Evolutionary conservation across 148 eudicot species (phyloP).

Genomic region (Chenopodium berlandieri): DNA sequence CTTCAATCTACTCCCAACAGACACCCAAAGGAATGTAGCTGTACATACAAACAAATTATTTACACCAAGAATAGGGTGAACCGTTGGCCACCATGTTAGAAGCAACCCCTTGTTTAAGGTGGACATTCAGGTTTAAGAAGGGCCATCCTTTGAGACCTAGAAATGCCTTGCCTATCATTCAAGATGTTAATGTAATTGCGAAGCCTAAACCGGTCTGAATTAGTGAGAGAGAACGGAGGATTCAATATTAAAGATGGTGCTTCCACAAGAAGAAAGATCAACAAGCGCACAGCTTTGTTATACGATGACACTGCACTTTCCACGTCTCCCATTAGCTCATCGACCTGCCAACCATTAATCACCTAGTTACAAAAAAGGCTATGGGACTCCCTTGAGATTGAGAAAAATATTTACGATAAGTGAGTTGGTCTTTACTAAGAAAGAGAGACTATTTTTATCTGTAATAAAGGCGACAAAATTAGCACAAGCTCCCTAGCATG

Average conservation of each 20-base stretch:
- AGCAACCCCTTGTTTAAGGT: constrained; percentile 24
- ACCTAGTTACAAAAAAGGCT: neutral
- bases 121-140: constrained; percentile 53
- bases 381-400: neutral
- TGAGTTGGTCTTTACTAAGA: no score
- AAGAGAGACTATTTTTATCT: no score
- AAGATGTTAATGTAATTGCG: constrained; percentile 64
- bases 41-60: constrained; percentile 58
- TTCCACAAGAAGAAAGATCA: constrained; percentile 69
- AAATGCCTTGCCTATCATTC: constrained; percentile 70
- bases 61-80: constrained; percentile 39
- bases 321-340: constrained; percentile 70
- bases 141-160: constrained; percentile 69
- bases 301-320: constrained; percentile 58
- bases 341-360: constrained; percentile 55
- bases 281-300: constrained; percentile 66
- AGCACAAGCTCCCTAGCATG: no score
- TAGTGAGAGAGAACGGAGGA: constrained; percentile 86
- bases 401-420: no score
- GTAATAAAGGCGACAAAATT: no score
- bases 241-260: constrained; percentile 80
- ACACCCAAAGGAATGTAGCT: constrained; percentile 55
- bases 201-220: constrained; percentile 72
- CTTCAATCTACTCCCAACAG: constrained; percentile 30
- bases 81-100: constrained; percentile 23